Evolutionary conservation across 2,329 filamentous ascomycete species (phyloP).

Genomic region (Lecanicillium sp.): DNA sequence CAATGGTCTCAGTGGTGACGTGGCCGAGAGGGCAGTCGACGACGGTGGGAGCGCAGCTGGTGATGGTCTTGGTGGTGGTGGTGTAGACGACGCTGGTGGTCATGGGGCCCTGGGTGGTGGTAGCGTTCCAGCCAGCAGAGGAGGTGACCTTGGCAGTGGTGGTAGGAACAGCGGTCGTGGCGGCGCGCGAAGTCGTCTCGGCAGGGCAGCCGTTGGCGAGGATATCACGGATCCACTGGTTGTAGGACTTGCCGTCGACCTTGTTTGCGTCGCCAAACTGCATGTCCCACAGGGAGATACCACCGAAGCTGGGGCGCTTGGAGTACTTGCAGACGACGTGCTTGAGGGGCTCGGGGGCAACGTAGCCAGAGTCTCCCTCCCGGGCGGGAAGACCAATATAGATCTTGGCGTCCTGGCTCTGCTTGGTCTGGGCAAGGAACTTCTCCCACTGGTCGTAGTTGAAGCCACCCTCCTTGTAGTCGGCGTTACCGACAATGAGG

Average conservation of each 20-base stretch:
- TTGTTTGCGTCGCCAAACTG: slow-evolving; percentile 24
- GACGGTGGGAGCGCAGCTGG: slow-evolving; percentile 11
- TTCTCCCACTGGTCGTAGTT: slow-evolving; percentile 36
- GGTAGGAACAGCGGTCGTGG: slow-evolving; percentile 1
- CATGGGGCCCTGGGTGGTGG: slow-evolving; percentile 4
- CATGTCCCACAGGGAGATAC: slow-evolving; percentile 39
- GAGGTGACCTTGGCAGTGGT: slow-evolving; percentile 2
- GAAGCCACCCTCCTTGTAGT: slow-evolving; percentile 25
- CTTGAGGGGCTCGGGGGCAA: slow-evolving; percentile 24
- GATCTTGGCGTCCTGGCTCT: slow-evolving; percentile 34
- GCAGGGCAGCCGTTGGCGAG: slow-evolving; percentile 28
- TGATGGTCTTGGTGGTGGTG: slow-evolving; percentile 12
- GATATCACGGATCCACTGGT: slow-evolving; percentile 27
- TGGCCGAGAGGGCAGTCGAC: slow-evolving; percentile 12
- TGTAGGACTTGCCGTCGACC: slow-evolving; percentile 26
- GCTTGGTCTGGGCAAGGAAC: slow-evolving; percentile 22
- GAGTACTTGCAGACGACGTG: slow-evolving; percentile 31
- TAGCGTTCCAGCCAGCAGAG: slow-evolving; percentile 1
- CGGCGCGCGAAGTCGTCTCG: slow-evolving; percentile 10
- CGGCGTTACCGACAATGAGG: slow-evolving; percentile 20
- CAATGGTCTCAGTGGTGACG: slow-evolving; percentile 9
- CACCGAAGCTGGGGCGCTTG: slow-evolving; percentile 31
- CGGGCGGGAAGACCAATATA: slow-evolving; percentile 35
- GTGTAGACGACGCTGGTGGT: slow-evolving; percentile 12
- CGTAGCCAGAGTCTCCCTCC: slow-evolving; percentile 21